Evolutionary conservation across 1,139 yeast species (phyloP), one percentile per base, ranked within the genome.

Genomic region (Eremothecium coryli): DNA sequence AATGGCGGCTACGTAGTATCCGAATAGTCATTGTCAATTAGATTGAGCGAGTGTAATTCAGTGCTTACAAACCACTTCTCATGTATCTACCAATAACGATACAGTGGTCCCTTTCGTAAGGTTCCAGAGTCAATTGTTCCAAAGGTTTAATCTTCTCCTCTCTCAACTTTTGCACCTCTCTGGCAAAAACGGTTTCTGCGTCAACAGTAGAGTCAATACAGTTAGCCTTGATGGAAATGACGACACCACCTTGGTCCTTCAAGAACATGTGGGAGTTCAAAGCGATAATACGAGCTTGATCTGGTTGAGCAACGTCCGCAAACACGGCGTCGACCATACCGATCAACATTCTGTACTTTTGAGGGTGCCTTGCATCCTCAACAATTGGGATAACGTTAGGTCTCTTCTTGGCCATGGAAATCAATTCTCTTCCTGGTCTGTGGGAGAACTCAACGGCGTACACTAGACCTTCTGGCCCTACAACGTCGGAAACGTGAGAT

Each of bases 281-380:
- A 38, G 97, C 98, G 65, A 93, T 88, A 62, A 90, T 93, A 80
- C 98, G 93, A 52, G 98, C 98, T 71, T 90, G 98, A 70, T 90
- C 98, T 34, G 98, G 98, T 72, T 90, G 98, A 50, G 98, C 98
- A 63, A 90, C 98, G 74, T 90, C 98, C 48, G 98, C 98, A 58
- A 90, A 90, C 44, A 90, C 97, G 59, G 78, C 85, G 64, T 93
- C 98, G 48, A 90, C 97, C 98, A 90, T 90, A 56, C 96, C 95
- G 46, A 90, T 73, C 57, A 90, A 76, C 97, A 90, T 90, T 72
- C 98, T 81, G 79, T 90, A 90, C 68, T 93, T 90, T 65, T 90
- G 98, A 56, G 98, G 98, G 69, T 90, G 98, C 73, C 98, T 90
- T 51, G 98, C 98, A 70, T 90, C 98, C 68, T 90, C 98, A 63